Evolutionary conservation across 768 basidiomycete genomes (phyloP).

Genomic region (Phylloporus sp.): DNA sequence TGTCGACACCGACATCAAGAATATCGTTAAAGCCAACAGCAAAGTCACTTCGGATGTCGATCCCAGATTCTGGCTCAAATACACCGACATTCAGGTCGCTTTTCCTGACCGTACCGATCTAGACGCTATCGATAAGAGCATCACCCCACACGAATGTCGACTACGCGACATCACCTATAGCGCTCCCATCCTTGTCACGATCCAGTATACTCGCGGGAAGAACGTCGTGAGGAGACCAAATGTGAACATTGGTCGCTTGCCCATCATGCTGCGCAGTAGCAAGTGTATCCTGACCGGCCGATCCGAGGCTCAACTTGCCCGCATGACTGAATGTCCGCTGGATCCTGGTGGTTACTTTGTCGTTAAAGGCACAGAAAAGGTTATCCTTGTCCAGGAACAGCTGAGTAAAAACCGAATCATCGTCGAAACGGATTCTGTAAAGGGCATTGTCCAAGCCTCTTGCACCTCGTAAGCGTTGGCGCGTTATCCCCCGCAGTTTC

Average conservation of each 20-base stretch:
- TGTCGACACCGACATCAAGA: slow-evolving; percentile 95
- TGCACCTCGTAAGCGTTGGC: slow-evolving; percentile 80
- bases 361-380: slow-evolving; percentile 98
- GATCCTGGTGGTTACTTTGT: slow-evolving; percentile 99
- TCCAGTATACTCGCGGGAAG: slow-evolving; percentile 92
- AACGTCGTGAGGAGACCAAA: slow-evolving; percentile 79
- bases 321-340: slow-evolving; percentile 94
- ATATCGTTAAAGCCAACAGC: slow-evolving; percentile 90
- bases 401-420: slow-evolving; percentile 99
- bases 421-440: slow-evolving; percentile 88
- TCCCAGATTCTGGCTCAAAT: slow-evolving; percentile 94
- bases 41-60: slow-evolving; percentile 96
- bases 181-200: slow-evolving; percentile 89
- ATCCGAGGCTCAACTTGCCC: slow-evolving; percentile 78
- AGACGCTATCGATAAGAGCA: slow-evolving; percentile 69
- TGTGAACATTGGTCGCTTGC: slow-evolving; percentile 85
- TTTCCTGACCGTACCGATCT: slow-evolving; percentile 87
- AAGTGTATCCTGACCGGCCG: slow-evolving; percentile 86
- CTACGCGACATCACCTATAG: slow-evolving; percentile 93
- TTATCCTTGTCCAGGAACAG: slow-evolving; percentile 98
- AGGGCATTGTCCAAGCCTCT: slow-evolving; percentile 89
- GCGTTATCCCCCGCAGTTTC: slow-evolving; percentile 3
- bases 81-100: slow-evolving; percentile 92
- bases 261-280: slow-evolving; percentile 95
- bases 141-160: slow-evolving; percentile 97